phyloP scores from a whole-genome alignment of 1,139 yeast genomes.

The Debaryomycetaceae sp. region DNA sequence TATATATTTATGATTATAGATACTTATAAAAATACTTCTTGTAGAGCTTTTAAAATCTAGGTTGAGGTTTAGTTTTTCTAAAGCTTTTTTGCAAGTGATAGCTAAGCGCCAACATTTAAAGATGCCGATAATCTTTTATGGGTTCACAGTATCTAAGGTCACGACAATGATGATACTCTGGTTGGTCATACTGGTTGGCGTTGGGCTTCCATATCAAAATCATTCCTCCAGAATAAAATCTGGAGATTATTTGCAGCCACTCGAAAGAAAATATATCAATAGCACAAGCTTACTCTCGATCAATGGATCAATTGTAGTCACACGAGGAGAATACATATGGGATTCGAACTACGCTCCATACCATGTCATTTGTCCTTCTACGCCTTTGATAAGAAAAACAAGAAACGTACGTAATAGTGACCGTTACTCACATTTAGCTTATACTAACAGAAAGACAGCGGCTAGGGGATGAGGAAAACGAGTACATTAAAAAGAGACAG shows the following conservation, averaged over 20 bases:
- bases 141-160: background rate
- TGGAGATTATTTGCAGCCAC: background rate
- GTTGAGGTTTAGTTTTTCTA: too few species aligned
- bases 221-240: background rate
- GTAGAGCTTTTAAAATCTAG: background rate
- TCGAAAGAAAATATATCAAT: background rate
- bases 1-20: slow-evolving; percentile 13
- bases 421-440: background rate
- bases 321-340: slow-evolving; percentile 4
- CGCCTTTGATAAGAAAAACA: slow-evolving; percentile 34
- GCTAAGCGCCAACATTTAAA: background rate
- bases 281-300: background rate
- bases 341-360: slow-evolving; percentile 35
- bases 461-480: slow-evolving; percentile 28
- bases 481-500: slow-evolving; percentile 34
- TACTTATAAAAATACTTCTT: slow-evolving; percentile 13
- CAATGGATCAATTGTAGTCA: background rate
- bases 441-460: slow-evolving; percentile 11
- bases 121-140: background rate
- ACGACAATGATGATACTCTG: background rate
- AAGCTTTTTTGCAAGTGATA: background rate
- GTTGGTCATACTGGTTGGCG: background rate
- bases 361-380: slow-evolving; percentile 38
- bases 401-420: slow-evolving; percentile 23
- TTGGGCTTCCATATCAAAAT: background rate